These are phyloP conservation scores for Populus hybrid DNA, from an alignment of 441 rosid species.

Conservation along the genomic window DNA sequence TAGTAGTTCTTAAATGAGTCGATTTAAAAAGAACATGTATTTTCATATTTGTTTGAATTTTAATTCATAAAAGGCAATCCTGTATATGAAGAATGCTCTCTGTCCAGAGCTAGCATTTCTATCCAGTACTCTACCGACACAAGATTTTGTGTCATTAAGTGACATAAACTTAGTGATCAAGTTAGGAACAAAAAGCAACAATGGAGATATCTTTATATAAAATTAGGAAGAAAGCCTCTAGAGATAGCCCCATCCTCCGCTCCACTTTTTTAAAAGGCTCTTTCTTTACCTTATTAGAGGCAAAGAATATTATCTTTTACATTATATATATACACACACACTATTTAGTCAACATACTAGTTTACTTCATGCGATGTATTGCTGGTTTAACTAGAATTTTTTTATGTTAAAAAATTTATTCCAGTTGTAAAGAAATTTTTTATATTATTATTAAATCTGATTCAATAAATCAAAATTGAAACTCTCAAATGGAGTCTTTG, in stretches of 20 bases:
- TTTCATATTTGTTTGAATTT: too few relatives aligned
- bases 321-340: too few relatives aligned
- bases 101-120: background rate
- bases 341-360: too few relatives aligned
- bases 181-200: background rate
- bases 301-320: background rate
- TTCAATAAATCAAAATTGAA: too few relatives aligned
- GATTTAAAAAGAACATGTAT: too few relatives aligned
- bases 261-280: background rate
- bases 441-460: too few relatives aligned
- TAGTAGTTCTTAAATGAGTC: too few relatives aligned
- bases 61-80: background rate
- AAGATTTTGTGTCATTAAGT: background rate
- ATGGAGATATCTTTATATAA: too few relatives aligned
- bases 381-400: accelerated
- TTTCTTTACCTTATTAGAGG: background rate
- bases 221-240: background rate
- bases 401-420: too few relatives aligned
- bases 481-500: too few relatives aligned
- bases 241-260: background rate
- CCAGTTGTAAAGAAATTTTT: too few relatives aligned
- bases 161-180: background rate
- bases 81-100: background rate
- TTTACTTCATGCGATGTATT: too few relatives aligned
- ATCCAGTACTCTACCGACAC: background rate